Conservation (phyloP, 352 stramenopile species). For the Aphanomyces astaci region DNA sequence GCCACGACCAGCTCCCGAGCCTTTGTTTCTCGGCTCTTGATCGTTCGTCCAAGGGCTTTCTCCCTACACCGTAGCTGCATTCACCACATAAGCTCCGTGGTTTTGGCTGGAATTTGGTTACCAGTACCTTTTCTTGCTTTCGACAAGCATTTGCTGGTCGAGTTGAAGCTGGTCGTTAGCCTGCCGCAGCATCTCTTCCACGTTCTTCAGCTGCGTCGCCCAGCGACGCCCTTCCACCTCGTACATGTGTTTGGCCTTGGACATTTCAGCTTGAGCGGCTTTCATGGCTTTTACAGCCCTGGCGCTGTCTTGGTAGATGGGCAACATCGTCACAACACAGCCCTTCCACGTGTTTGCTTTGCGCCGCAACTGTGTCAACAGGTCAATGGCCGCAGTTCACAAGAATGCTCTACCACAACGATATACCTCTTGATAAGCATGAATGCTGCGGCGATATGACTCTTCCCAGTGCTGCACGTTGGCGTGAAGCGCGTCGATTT, state of each 20-base stretch:
- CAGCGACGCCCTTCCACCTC: not conserved
- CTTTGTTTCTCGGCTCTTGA: not conserved
- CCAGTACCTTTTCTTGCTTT: constrained; percentile 5
- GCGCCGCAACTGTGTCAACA: not conserved
- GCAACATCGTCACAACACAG: not conserved
- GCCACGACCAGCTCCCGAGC: not conserved
- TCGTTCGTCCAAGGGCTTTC: not conserved
- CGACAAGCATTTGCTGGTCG: not conserved
- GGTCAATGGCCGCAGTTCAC: too few species aligned
- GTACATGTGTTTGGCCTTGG: not conserved
- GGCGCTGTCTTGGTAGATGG: not conserved
- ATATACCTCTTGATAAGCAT: not conserved
- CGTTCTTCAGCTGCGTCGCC: not conserved
- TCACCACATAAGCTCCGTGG: not conserved
- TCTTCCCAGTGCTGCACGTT: not conserved
- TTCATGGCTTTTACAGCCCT: not conserved
- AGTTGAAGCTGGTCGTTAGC: constrained; percentile 6
- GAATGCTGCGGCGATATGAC: not conserved
- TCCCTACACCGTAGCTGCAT: not conserved
- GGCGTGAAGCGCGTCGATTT: not conserved
- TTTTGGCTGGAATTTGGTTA: not conserved
- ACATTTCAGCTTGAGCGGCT: not conserved
- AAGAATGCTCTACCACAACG: not conserved
- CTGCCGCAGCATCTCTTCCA: not conserved
- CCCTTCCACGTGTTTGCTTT: constrained; percentile 5